Base-by-base conservation (phyloP, 2,329 filamentous ascomycete species). In the Aspergillus pseudonomiae region DNA sequence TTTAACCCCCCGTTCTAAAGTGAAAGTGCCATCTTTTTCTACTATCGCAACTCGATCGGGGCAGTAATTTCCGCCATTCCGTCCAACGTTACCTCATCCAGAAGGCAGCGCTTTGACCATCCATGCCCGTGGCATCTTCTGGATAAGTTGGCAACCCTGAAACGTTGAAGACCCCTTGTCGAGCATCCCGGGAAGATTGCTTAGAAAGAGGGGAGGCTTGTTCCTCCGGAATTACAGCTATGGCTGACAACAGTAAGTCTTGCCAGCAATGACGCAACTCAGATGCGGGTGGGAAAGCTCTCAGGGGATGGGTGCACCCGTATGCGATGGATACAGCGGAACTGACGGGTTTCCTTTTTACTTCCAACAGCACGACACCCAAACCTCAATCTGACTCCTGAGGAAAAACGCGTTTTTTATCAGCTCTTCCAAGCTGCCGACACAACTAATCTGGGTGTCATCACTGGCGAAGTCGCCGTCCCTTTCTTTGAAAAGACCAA, bases 401-500 rank as follows among this genome's bases (percentile, higher is more conserved):
- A 98, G 70, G 95, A 99, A 86, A 97, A 96, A 83, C 91, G 93
- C 78, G 88, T 92, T 64, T 99, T 96, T 79, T 92, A 91, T 71
- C 93, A 95, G 79, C 89, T 99, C 67, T 97, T 99, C 81, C 89
- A 91, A 78, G 90, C 93, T 73, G 95, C 95, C 69, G 95, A 99
- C 80, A 91, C 90, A 64, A 95, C 97, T 72, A 91, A 88, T 76
- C 90, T 97, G 63, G 93, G 94, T 61, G 93, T 98, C 68, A 92
- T 99, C 39, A 97, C 95, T 21, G 95, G 95, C 79, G 95, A 99
- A 80, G 87, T 96, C 65, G 95, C 95, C 63, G 94, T 99, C 78
- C 92, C 93, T 77, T 98, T 99, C 84, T 99, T 99, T 76, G 94
- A 98, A 80, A 95, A 95, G 84, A 98, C 95, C 53, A 90, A 91